phyloP scores from a whole-genome alignment of 768 basidiomycete genomes.

The Tremella mesenterica region DNA sequence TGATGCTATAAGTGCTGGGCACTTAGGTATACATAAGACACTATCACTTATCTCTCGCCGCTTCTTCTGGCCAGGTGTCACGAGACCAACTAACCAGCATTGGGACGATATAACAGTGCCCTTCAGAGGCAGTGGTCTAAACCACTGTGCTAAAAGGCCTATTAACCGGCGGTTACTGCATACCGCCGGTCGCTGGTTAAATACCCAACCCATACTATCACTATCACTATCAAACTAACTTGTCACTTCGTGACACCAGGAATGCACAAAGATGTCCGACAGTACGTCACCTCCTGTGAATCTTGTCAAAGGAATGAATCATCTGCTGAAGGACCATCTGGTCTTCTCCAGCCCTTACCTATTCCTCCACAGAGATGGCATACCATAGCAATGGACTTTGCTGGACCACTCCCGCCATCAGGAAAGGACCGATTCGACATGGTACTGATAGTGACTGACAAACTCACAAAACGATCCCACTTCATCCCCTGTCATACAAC shows the following conservation, averaged over 20 bases:
- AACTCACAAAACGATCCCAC: slow-evolving; percentile 44
- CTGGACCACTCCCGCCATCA: slow-evolving; percentile 5
- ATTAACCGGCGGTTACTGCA: too few relatives aligned
- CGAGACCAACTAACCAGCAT: too few relatives aligned
- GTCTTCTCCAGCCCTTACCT: slow-evolving; percentile 34
- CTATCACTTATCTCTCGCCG: slow-evolving; percentile 29
- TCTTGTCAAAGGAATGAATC: slow-evolving; percentile 42
- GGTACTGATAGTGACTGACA: slow-evolving; percentile 46
- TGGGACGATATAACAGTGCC: too few relatives aligned
- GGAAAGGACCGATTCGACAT: slow-evolving; percentile 37
- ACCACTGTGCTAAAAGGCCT: too few relatives aligned
- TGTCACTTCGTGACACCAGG: too few relatives aligned
- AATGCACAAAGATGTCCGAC: neutral
- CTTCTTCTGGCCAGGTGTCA: neutral
- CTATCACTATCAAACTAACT: too few relatives aligned
- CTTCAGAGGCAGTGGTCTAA: too few relatives aligned
- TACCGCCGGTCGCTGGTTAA: too few relatives aligned
- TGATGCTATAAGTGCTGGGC: slow-evolving; percentile 46
- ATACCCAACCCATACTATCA: too few relatives aligned
- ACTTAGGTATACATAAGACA: slow-evolving; percentile 46
- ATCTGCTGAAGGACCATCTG: slow-evolving; percentile 44
- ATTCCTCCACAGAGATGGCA: slow-evolving; percentile 36
- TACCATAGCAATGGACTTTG: slow-evolving; percentile 42
- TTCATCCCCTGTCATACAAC: slow-evolving; percentile 45
- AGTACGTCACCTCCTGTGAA: neutral